Percentiles rank a stretch among this genome's conserved stretches.
phyloP scores from a whole-genome alignment of 345 rosid species.

The Lepidium didymum region DNA sequence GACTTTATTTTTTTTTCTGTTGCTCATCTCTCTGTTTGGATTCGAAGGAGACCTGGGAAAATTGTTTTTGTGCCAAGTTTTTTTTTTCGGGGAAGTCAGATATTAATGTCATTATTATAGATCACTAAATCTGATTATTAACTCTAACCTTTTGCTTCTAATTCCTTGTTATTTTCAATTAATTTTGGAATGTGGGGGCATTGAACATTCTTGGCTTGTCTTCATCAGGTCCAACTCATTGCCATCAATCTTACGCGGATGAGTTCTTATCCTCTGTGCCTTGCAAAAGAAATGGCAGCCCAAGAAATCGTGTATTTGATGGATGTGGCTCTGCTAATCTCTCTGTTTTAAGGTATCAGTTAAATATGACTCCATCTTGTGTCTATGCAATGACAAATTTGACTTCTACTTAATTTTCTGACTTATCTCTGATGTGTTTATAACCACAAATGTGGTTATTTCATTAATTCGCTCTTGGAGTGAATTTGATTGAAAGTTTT shows the following conservation, averaged over 20 bases:
- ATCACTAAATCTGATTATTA: background rate
- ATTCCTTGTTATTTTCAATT: background rate
- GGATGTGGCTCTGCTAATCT: constrained; percentile 38
- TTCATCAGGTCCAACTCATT: constrained; percentile 51
- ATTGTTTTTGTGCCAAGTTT: background rate
- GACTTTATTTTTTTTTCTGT: background rate
- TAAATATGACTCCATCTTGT: background rate
- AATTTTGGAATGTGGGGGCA: background rate
- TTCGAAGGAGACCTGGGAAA: background rate
- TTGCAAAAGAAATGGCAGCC: constrained; percentile 34
- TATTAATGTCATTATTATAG: constrained; percentile 3
- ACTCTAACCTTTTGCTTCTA: background rate
- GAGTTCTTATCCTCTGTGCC: constrained; percentile 51
- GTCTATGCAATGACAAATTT: background rate
- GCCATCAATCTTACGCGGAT: constrained; percentile 56
- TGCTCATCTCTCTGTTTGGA: background rate
- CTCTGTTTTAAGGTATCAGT: constrained; percentile 43
- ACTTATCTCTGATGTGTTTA: background rate
- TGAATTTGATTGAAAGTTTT: background rate
- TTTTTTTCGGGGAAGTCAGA: background rate
- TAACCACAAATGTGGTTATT: background rate
- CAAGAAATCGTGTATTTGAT: constrained; percentile 47
- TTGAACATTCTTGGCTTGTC: constrained; percentile 1
- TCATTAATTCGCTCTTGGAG: background rate
- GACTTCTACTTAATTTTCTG: background rate